Evolutionary conservation across 1,139 yeast species (phyloP), one percentile per base, ranked within the genome.

Genomic region (Hyphopichia khmerensis): DNA sequence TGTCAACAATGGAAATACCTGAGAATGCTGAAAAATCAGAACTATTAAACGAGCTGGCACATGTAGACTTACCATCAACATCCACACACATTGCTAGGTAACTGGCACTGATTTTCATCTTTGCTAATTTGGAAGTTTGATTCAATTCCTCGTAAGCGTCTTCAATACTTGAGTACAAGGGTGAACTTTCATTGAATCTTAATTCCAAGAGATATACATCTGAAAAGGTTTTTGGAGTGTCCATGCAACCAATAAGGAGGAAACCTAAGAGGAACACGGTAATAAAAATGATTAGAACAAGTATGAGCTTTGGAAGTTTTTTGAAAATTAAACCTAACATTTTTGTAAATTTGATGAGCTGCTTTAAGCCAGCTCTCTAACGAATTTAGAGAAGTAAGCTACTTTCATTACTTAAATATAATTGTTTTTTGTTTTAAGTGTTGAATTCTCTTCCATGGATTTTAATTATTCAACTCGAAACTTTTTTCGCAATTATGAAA

Each of bases 231-330:
- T 62, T 35, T 0, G 67, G 46, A 1, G 65, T 43, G 15, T 64
- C 63, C 16, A 77, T 67, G 45, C 86, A 79, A 1, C 87, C 82
- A 11, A 79, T 57, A 15, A 81, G 57, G 10, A 82, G 62, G 52
- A 79, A 81, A 4, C 77, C 68, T n/a, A 79, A 53, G 5, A 77
- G 53, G 39, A 71, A 69, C 0, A 67, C 56, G 2, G 74, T 50
- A 19, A 76, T 67, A 48, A 76, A 60, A 18, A 74, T 56, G 2
- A 67, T 46, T 3, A 60, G 16, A 5, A 58, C 48, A 7, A 55
- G 40, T 11, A 59, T 41, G 10, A 57, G 11, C 21, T 39, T 39
- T 3, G 38, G 38, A 21, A 29, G 24, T 14, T 34, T 33, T 19
- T 29, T 39, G 4, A 34, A 11, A 21, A 39, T 14, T 4, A 15